These are phyloP conservation scores for Knufia fluminis DNA, from an alignment of 2,329 filamentous ascomycete species.

Conservation along the genomic window DNA sequence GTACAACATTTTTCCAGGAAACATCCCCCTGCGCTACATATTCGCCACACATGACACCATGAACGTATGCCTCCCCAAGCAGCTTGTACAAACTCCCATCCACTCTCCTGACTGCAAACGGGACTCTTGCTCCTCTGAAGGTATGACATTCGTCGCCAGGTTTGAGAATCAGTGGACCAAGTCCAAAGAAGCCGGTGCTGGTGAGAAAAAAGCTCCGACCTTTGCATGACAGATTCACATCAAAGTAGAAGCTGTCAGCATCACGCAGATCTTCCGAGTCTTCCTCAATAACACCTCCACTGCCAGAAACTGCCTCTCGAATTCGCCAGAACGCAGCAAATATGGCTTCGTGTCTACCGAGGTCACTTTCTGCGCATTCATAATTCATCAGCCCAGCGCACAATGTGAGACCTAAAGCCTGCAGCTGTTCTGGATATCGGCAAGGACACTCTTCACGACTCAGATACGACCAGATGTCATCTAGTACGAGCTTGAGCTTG, in stretches of 20 bases:
- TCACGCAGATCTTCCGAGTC: neutral
- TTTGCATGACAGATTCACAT: conserved; percentile 6
- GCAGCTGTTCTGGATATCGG: neutral
- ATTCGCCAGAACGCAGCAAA: conserved; percentile 2
- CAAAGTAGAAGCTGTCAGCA: neutral
- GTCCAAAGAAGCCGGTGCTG: conserved; percentile 11
- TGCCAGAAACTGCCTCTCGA: neutral
- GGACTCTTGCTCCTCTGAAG: conserved; percentile 10
- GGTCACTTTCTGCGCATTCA: conserved; percentile 9
- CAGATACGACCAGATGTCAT: conserved; percentile 5
- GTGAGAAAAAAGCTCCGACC: conserved; percentile 11
- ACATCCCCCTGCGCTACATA: too few relatives aligned
- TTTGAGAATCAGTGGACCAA: conserved; percentile 8
- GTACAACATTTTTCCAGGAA: too few relatives aligned
- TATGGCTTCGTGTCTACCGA: conserved; percentile 5
- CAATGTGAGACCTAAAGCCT: conserved; percentile 11
- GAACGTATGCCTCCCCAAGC: conserved; percentile 13
- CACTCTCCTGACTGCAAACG: conserved; percentile 10
- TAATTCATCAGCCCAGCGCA: conserved; percentile 9
- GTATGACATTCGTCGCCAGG: conserved; percentile 12
- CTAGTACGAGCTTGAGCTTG: neutral
- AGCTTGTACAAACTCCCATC: neutral
- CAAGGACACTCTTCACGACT: neutral
- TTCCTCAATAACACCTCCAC: neutral
- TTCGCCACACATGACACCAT: conserved; percentile 13